Percentiles rank a stretch among this genome's conserved stretches.
Conservation (phyloP, 805 yeast species). For the Metschnikowia hibisci region DNA sequence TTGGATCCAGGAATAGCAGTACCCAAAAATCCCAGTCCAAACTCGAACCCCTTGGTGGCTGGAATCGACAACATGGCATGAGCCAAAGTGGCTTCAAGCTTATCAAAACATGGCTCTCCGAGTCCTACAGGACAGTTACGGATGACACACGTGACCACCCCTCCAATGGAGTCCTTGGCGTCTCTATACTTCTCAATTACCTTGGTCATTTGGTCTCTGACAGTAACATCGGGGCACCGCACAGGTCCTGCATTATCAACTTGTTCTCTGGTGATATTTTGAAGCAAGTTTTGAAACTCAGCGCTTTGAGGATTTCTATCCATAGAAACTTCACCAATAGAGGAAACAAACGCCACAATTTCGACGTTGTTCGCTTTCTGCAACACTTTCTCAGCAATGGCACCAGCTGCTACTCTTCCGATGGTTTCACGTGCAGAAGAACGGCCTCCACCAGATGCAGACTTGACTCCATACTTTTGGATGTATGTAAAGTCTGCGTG, state of each 20-base stretch:
- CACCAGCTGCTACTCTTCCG: constrained; percentile 98
- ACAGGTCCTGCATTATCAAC: constrained; percentile 88
- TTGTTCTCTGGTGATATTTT: constrained; percentile 78
- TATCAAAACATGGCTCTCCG: constrained; percentile 97
- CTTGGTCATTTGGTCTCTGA: constrained; percentile 76
- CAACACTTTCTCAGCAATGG: constrained; percentile 91
- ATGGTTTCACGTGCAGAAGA: constrained; percentile 97
- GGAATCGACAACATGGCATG: constrained; percentile 98
- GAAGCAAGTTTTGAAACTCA: constrained; percentile 61
- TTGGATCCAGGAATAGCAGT: constrained; percentile 85
- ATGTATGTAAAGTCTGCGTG: constrained; percentile 96
- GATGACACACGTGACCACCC: constrained; percentile 95
- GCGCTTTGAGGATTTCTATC: constrained; percentile 65
- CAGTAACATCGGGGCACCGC: constrained; percentile 81
- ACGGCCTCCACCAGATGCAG: constrained; percentile 96
- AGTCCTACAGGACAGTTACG: constrained; percentile 93
- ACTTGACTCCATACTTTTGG: constrained; percentile 86
- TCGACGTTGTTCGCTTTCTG: constrained; percentile 75
- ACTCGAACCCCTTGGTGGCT: constrained; percentile 96
- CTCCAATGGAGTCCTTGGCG: constrained; percentile 90
- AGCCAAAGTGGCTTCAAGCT: constrained; percentile 90
- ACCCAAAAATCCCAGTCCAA: constrained; percentile 95
- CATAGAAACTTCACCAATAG: constrained; percentile 79
- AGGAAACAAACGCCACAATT: constrained; percentile 94
- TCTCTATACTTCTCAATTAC: constrained; percentile 85